Conservation (phyloP, 1,284 basidiomycete species). For the Cerioporus squamosus region DNA sequence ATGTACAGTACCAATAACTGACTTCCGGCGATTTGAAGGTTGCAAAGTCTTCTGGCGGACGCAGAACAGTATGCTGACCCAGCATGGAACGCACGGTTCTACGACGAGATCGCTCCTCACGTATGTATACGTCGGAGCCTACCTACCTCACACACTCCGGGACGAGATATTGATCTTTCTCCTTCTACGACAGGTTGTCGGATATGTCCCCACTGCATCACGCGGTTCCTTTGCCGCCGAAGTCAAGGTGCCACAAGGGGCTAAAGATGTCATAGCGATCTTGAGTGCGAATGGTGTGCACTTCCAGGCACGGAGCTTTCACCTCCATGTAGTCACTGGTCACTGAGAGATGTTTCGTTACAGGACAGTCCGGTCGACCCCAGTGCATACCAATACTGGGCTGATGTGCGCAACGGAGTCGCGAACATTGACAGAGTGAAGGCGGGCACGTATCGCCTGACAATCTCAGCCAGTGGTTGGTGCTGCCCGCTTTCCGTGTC, state of each 20-base stretch:
- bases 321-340: not conserved
- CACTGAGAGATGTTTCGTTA: not conserved
- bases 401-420: slow-evolving; percentile 21
- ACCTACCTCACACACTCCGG: not conserved
- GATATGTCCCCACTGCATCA: slow-evolving; percentile 14
- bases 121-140: slow-evolving; percentile 7
- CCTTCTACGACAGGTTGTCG: slow-evolving; percentile 10
- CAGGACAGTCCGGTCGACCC: slow-evolving; percentile 29
- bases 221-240: slow-evolving; percentile 24
- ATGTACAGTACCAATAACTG: not conserved
- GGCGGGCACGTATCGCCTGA: slow-evolving; percentile 34
- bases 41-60: slow-evolving; percentile 22
- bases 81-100: slow-evolving; percentile 33
- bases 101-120: slow-evolving; percentile 32
- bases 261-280: slow-evolving; percentile 26
- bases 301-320: slow-evolving; percentile 23
- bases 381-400: slow-evolving; percentile 35
- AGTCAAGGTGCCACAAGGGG: slow-evolving; percentile 25
- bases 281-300: slow-evolving; percentile 32
- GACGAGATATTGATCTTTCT: too few species aligned
- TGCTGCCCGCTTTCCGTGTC: not conserved
- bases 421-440: slow-evolving; percentile 31
- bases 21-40: not conserved
- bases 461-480: slow-evolving; percentile 30
- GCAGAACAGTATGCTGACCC: slow-evolving; percentile 33